Conservation (phyloP, 805 yeast species). For the Jamesozyma lodderae region DNA sequence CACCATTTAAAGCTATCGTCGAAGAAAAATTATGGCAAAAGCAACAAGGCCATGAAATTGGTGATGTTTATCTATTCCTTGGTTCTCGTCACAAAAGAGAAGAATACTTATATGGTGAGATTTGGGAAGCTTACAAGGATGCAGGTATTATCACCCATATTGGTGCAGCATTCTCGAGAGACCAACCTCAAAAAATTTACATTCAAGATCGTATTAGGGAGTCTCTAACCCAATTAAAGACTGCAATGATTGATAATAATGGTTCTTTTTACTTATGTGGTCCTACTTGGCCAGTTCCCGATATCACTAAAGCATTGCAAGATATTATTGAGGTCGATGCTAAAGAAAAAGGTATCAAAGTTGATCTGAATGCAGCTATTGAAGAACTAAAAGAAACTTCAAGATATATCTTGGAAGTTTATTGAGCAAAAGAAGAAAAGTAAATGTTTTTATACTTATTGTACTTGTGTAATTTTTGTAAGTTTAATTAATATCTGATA, state of each 20-base stretch:
- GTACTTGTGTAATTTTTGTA: too few relatives aligned
- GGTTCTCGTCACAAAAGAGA: constrained; percentile 95
- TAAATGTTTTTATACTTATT: too few relatives aligned
- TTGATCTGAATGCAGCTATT: constrained; percentile 70
- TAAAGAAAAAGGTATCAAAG: constrained; percentile 48
- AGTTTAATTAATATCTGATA: too few relatives aligned
- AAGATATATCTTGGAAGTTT: constrained; percentile 87
- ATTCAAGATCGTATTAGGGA: constrained; percentile 90
- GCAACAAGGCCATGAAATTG: constrained; percentile 80
- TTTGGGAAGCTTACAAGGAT: constrained; percentile 92
- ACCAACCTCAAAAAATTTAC: constrained; percentile 88
- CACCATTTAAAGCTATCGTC: constrained; percentile 95
- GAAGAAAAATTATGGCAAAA: constrained; percentile 94
- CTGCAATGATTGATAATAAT: constrained; percentile 64
- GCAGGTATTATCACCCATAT: constrained; percentile 89
- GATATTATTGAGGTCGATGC: constrained; percentile 74
- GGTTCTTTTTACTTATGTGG: constrained; percentile 97
- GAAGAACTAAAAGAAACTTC: constrained; percentile 91
- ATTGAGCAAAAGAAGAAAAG: constrained; percentile 38
- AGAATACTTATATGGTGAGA: constrained; percentile 91
- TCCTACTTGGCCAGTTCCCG: constrained; percentile 99
- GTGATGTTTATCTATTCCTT: constrained; percentile 76
- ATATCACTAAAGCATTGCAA: constrained; percentile 80
- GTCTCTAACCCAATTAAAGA: constrained; percentile 59
- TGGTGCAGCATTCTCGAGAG: constrained; percentile 98